These are phyloP conservation scores for Lophiotrema nucula DNA, from an alignment of 495 filamentous ascomycete genomes.

Conservation along the genomic window DNA sequence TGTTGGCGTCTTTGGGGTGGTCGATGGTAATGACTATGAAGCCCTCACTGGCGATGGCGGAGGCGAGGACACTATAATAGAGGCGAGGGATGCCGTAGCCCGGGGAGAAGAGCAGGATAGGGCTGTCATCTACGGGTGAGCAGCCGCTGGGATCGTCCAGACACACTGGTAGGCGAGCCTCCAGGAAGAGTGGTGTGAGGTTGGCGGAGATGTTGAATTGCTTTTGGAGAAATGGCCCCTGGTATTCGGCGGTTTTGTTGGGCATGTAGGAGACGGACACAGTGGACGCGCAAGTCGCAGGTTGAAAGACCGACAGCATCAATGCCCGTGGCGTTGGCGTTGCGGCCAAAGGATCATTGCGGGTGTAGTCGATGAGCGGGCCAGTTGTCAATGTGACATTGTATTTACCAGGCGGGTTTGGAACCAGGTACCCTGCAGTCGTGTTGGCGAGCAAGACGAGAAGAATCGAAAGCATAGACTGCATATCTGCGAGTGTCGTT, in stretches of 20 bases:
- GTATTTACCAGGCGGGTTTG: slow-evolving; percentile 17
- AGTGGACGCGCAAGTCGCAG: slow-evolving; percentile 19
- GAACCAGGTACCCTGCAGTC: slow-evolving; percentile 10
- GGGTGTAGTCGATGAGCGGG: slow-evolving; percentile 24
- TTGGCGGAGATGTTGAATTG: slow-evolving; percentile 10
- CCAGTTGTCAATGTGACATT: slow-evolving; percentile 24
- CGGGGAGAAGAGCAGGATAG: slow-evolving; percentile 13
- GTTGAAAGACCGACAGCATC: slow-evolving; percentile 29
- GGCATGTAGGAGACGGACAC: slow-evolving; percentile 24
- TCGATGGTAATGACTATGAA: slow-evolving; percentile 51
- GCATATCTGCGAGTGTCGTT: slow-evolving; percentile 12
- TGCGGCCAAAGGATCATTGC: slow-evolving; percentile 4
- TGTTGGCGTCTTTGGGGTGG: slow-evolving; percentile 49
- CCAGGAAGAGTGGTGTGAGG: slow-evolving; percentile 11
- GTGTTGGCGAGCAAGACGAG: slow-evolving; percentile 16
- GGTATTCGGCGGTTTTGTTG: slow-evolving; percentile 21
- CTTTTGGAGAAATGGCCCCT: slow-evolving; percentile 10
- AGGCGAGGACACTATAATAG: slow-evolving; percentile 45
- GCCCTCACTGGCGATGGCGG: slow-evolving; percentile 49
- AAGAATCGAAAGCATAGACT: slow-evolving; percentile 9
- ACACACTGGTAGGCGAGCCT: slow-evolving; percentile 21
- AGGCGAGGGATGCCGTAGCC: slow-evolving; percentile 21
- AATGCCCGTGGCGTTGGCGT: slow-evolving; percentile 11
- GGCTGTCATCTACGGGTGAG: slow-evolving; percentile 19
- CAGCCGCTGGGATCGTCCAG: slow-evolving; percentile 20